Base-by-base conservation (phyloP, 768 basidiomycete species). In the Mycena indigotica region DNA sequence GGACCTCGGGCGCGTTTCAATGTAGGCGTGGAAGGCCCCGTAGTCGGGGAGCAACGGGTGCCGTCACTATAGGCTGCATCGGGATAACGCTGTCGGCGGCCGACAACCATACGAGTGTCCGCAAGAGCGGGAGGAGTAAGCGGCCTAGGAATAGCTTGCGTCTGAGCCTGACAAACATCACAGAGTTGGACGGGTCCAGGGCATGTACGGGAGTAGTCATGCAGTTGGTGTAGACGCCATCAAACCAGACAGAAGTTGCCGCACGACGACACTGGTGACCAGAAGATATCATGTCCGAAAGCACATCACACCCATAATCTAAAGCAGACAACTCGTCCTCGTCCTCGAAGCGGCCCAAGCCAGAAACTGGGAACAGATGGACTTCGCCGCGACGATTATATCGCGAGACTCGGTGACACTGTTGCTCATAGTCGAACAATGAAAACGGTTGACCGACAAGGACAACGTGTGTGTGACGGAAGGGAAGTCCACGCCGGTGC, bases 401-500 rank as follows among this genome's bases (percentile, higher is more conserved):
- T 5, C 52, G 32, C 19, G 25, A 23, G n/a, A n/a, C 32, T 12
- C 40, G 52, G 28, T 41, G n/a, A 10, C 19, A 24, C 28, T 53
- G 39, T 25, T 53, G 52, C 39, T 53, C 25, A 28, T 25, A 44
- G 52, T 53, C 40, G 40, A 44, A 53, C 6, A 44, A 15, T 16
- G 5, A 15, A 3, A 24, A 28, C 15, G 46, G 12, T 6, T 6
- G 28, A 13, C 44, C 52, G 38, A 53, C 38, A 23, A 53, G 39
- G 16, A 40, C 39, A 5, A 53, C 52, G 23, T n/a, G 28, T 26
- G 24, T 39, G 52, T n/a, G 38, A 53, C 52, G 21, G 39, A 24
- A 6, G 41, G 41, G 23, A 30, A 46, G 44, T 54, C 29, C 41
- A 54, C 28, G 26, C 53, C 41, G n/a, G 28, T 29, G 41, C 41